Evolutionary conservation across 129 eudicot species (phyloP), one percentile per base, ranked within the genome.

Genomic region (Arctium minus): DNA sequence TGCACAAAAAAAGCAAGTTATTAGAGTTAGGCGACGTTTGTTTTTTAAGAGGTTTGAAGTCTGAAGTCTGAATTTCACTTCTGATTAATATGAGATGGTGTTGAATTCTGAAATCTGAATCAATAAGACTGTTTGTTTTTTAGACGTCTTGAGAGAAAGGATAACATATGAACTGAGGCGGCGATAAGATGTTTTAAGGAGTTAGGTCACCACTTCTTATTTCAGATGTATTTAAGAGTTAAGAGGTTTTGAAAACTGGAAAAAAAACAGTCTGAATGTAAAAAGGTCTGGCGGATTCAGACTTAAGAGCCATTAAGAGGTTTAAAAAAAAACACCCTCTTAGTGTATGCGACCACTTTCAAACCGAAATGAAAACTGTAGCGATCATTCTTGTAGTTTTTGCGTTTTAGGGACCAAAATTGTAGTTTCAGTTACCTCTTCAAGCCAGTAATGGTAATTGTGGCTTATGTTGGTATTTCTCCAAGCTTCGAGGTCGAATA

Each of bases 401-500:
- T 12, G 29, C 67, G 29, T 17, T 56, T 56, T 56, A 17, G 27
- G 65, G 65, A 53, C 65, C 22, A 53, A 3, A 1, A 10, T 53
- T 5, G 65, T 10, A 56, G 67, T 56, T 56, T 53, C 15, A 18
- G 11, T 81, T 91, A 91, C 98, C 93, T 91, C 81, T 81, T 92
- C 88, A 44, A 95, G 89, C 98, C 98, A 95, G 79, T 91, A 73
- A 85, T 92, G 91, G 82, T 95, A 95, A 80, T 92, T 89, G 29
- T 89, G 88, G 82, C 93, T 95, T 78, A 95, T 92, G 79, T 89
- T 90, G 82, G 97, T 91, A 70, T 79, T 92, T 77, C 97, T 91
- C 98, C 97, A 95, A 72, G 97, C 92, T 79, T 95, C 88, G 70
- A 92, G 90, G 84, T 92, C 97, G 73, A 95, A 95, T 68, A 92